Evolutionary conservation across 129 eudicot genomes (phyloP), one percentile per base, ranked within the genome.

Genomic region (Flaveria bidentis): DNA sequence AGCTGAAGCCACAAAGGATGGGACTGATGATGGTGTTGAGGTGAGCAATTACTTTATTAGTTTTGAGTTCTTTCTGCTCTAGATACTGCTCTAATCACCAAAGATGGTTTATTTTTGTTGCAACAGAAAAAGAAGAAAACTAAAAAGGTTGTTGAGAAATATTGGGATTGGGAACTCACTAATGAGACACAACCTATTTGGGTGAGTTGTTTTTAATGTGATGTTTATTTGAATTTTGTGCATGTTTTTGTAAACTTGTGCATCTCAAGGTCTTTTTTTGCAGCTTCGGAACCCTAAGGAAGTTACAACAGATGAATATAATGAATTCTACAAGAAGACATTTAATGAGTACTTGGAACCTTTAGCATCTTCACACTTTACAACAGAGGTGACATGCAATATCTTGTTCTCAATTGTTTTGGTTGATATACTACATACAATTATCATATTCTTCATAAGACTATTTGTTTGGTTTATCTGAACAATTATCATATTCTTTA

Each of bases 121-220:
- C 53, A 56, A 81, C 92, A 93, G 98, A 93, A 84, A 64, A 93
- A 88, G 88, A 93, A 90, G 96, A 93, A 91, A 84, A 94, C 97
- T 11, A 94, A 94, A 81, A 94, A 82, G n/a, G 84, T 94, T 49
- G 94, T 94, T 71, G 99, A 94, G 89, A 86, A 84, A 46, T 94
- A 94, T 75, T 94, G 99, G 99, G 99, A 94, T 36, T 94, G 99
- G 99, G 97, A 94, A 76, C 92, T 84, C 39, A 82, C 96, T 10
- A 94, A 94, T 74, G 97, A 94, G 90, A 94, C 99, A 25, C 97
- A 94, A 68, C 97, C 99, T 42, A 89, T 91, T 83, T 94, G 99
- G 99, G 99, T 94, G 64, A 86, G 96, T 55, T 57, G 11, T 2
- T 60, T 44, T 25, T 25, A 15, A 23, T 44, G 9, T 75, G 2